A percentile compares a stretch with the other conserved stretches of the same genome.
phyloP scores from a whole-genome alignment of 306 rosid species.

The Lathyrus sativus region DNA sequence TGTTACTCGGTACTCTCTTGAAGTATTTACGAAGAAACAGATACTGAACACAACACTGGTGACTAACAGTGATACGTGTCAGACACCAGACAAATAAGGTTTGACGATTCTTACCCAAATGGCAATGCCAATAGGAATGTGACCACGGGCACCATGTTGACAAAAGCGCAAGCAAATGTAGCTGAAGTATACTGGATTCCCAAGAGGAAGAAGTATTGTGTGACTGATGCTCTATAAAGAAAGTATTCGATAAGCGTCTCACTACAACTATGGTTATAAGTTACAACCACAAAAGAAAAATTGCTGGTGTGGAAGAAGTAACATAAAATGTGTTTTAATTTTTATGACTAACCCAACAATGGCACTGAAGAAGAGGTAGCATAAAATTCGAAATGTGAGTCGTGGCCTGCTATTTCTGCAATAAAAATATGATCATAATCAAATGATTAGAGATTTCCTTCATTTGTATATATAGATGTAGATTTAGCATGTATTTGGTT shows the following conservation, averaged over 20 bases:
- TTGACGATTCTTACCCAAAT: conserved; percentile 56
- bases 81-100: background rate
- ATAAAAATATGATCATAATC: conserved; percentile 8
- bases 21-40: background rate
- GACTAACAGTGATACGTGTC: background rate
- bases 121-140: conserved; percentile 86
- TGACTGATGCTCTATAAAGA: conserved; percentile 66
- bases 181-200: conserved; percentile 93
- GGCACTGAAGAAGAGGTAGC: conserved; percentile 85
- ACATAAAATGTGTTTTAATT: conserved; percentile 1
- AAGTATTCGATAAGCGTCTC: conserved; percentile 6
- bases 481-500: background rate
- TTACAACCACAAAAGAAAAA: background rate
- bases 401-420: conserved; percentile 69
- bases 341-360: conserved; percentile 69
- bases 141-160: conserved; percentile 77
- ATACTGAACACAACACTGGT: background rate
- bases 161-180: conserved; percentile 81
- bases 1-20: background rate
- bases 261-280: conserved; percentile 2
- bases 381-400: conserved; percentile 64
- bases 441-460: background rate
- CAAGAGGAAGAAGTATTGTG: conserved; percentile 82
- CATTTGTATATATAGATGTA: background rate
- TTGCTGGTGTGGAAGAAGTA: conserved; percentile 6